phyloP scores from a whole-genome alignment of 805 yeast genomes.

The Wickerhamiella australiensis region DNA sequence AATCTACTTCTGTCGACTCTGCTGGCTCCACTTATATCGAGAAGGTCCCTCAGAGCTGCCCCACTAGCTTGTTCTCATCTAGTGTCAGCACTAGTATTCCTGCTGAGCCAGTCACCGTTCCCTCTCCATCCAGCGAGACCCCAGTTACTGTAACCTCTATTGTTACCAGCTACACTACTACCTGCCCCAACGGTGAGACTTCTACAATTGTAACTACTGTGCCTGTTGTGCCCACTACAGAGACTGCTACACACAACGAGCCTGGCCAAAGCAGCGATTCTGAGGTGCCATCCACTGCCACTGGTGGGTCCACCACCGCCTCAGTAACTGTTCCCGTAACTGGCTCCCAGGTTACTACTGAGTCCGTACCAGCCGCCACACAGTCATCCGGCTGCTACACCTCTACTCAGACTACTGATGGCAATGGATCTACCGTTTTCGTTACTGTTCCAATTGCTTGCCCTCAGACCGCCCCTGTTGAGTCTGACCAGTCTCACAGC shows the following conservation, averaged over 20 bases:
- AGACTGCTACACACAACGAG: neutral
- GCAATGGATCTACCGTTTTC: neutral
- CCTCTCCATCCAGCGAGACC: neutral
- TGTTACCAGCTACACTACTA: constrained; percentile 1
- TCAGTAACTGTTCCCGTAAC: neutral
- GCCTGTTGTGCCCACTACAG: neutral
- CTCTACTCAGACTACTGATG: neutral
- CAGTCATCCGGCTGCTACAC: neutral
- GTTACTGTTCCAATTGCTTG: constrained; percentile 1
- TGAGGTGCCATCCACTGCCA: neutral
- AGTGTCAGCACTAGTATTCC: neutral
- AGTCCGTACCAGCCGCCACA: neutral
- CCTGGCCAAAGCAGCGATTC: neutral
- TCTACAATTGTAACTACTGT: constrained; percentile 1
- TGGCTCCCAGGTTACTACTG: neutral
- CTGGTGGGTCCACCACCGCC: neutral
- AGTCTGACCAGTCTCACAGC: neutral
- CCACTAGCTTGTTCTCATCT: neutral
- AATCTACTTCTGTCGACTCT: neutral
- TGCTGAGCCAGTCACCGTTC: neutral
- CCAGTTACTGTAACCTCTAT: neutral
- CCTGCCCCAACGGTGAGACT: neutral
- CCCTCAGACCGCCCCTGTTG: neutral
- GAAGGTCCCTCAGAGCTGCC: neutral
- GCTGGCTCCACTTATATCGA: neutral